Evolutionary conservation across 192 early-diverging fungal species (phyloP).

Genomic region (Linnemannia zychae): DNA sequence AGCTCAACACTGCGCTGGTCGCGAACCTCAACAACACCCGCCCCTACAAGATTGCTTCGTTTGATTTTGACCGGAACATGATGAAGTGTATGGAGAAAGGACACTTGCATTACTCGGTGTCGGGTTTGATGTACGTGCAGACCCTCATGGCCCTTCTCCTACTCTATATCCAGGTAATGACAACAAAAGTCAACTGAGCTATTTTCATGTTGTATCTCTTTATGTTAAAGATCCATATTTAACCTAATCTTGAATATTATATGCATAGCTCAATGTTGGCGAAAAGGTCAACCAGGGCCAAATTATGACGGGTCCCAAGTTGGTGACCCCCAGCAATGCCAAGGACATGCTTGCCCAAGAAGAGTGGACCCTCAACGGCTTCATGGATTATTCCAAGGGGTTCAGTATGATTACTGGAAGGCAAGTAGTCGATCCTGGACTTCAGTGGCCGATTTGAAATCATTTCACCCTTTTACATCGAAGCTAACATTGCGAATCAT

Average conservation of each 20-base stretch:
- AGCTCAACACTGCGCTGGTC: not conserved
- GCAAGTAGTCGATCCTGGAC: constrained; percentile 8
- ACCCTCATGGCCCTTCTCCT: constrained; percentile 27
- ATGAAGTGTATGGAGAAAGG: not conserved
- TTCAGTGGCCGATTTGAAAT: not conserved
- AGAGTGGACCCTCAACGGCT: constrained; percentile 3
- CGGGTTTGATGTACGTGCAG: constrained; percentile 40
- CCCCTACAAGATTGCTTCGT: constrained; percentile 30
- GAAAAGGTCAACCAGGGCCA: constrained; percentile 27
- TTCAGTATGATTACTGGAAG: constrained; percentile 45
- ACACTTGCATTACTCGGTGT: constrained; percentile 34
- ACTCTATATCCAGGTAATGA: constrained; percentile 41
- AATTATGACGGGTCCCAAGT: constrained; percentile 33
- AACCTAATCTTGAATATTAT: not conserved
- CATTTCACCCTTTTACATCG: not conserved
- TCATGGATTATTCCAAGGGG: not conserved
- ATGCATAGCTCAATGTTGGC: constrained; percentile 28
- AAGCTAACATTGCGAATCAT: not conserved
- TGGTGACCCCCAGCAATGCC: constrained; percentile 31
- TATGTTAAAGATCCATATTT: not conserved
- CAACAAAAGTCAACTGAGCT: not conserved
- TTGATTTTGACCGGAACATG: constrained; percentile 34
- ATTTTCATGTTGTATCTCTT: not conserved
- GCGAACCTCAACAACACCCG: constrained; percentile 27
- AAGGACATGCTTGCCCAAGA: constrained; percentile 39